Conservation (phyloP, 2,329 filamentous ascomycete species). For the Colletotrichum eremochloae region DNA sequence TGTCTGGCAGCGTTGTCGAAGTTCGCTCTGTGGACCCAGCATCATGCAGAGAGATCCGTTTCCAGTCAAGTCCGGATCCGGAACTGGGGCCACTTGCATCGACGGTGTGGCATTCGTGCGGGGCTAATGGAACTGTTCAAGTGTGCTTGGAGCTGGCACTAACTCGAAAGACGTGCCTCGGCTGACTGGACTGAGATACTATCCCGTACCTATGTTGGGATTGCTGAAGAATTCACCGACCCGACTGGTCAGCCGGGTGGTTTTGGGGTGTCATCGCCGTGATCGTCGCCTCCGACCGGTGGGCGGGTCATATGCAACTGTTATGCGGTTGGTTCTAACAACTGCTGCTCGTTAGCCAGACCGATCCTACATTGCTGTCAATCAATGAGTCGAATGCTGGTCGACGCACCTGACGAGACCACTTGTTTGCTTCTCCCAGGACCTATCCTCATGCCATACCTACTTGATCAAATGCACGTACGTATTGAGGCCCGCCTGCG, state of each 20-base stretch:
- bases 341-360: slow-evolving; percentile 27
- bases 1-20: slow-evolving; percentile 16
- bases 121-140: slow-evolving; percentile 28
- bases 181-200: neutral
- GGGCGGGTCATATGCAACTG: slow-evolving; percentile 38
- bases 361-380: slow-evolving; percentile 27
- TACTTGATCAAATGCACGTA: slow-evolving; percentile 5
- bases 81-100: slow-evolving; percentile 37
- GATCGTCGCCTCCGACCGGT: slow-evolving; percentile 27
- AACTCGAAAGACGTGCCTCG: slow-evolving; percentile 12
- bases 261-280: slow-evolving; percentile 31
- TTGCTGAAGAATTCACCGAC: slow-evolving; percentile 32
- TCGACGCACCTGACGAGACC: slow-evolving; percentile 29
- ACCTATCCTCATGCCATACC: slow-evolving; percentile 3
- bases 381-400: slow-evolving; percentile 26
- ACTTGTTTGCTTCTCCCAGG: slow-evolving; percentile 24
- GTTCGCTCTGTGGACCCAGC: slow-evolving; percentile 23
- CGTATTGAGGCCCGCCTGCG: slow-evolving; percentile 17
- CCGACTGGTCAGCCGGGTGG: slow-evolving; percentile 32
- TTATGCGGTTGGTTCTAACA: slow-evolving; percentile 36
- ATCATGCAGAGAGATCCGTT: slow-evolving; percentile 33
- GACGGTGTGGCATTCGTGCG: slow-evolving; percentile 30
- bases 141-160: slow-evolving; percentile 13
- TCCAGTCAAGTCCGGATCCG: slow-evolving; percentile 33
- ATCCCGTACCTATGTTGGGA: neutral